Evolutionary conservation across 371 early-diverging fungal genomes (phyloP).

Genomic region (Batkoa obscura): DNA sequence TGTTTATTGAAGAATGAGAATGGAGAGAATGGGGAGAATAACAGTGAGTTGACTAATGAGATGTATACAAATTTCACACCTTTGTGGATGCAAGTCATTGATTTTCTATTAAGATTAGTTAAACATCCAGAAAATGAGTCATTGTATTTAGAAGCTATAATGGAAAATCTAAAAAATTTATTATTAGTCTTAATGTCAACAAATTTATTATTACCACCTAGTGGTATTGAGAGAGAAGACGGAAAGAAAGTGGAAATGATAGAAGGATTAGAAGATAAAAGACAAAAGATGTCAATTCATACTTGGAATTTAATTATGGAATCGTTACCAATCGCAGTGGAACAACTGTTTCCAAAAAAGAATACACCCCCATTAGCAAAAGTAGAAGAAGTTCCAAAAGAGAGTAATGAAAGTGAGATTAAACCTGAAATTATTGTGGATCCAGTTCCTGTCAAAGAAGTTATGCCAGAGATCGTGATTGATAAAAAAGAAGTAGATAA

Average conservation of each 20-base stretch:
- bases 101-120: neutral
- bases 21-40: too few species aligned
- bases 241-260: neutral
- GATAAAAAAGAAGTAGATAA: too few species aligned
- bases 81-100: neutral
- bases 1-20: neutral
- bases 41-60: too few species aligned
- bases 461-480: too few species aligned
- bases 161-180: slow-evolving; percentile 2
- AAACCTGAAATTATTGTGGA: too few species aligned
- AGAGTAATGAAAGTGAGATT: neutral
- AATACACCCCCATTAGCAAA: neutral
- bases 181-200: slow-evolving; percentile 1
- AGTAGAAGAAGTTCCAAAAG: neutral
- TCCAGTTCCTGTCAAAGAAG: too few species aligned
- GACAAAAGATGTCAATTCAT: neutral
- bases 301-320: neutral
- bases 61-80: neutral
- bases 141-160: neutral
- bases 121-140: neutral
- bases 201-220: neutral
- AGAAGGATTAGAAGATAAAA: too few species aligned
- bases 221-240: neutral
- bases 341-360: neutral
- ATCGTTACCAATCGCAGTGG: neutral